Evolutionary conservation across 768 basidiomycete species (phyloP), one percentile per base, ranked within the genome.

Genomic region (Mycena pura): DNA sequence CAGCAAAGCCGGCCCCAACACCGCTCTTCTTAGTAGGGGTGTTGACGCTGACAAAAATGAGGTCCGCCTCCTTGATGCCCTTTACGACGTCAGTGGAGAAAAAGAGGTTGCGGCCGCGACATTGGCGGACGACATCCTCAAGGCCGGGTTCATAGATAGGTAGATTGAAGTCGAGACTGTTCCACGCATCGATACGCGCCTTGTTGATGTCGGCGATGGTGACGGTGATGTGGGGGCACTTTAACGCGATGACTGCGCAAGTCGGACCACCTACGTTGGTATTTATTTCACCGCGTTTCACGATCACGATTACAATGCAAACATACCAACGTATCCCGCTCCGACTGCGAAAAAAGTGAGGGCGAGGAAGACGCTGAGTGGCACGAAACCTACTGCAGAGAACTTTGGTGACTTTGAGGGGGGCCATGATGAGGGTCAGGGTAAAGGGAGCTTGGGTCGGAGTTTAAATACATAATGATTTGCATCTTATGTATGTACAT

Each of bases 61-160:
- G 88, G 73, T 99, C 95, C 31, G 97, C 96, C 77, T 96, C 96
- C 65, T 80, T 84, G 72, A 99, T 97, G 60, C 83, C 95, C 74
- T 89, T 89, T 76, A 97, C 93, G 65, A 99, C 93, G 66, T 99
- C 89, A 45, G 95, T 96, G 39, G 91, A 91, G 84, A 99, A 99
- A 81, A 97, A 97, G 65, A 99, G 87, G 79, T 99, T 99, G 76
- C 89, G 89, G 27, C 95, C 96, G 45, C 97, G 88, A 36, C 92
- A 89, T 68, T 85, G 74, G 71, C 89, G 88, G 68, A 99, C 92
- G 66, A 99, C 93, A 29, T 90, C 94, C 61, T 87, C 93, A 10
- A 99, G 87, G 45, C 97, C 96, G 6, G 97, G 97, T 74, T 99
- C 97, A 76, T 97, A 99, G 75, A 99, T 99, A 49, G 97, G 97